A percentile compares a stretch with the other conserved stretches of the same genome.
These are phyloP conservation scores for Melocanna baccifera DNA, from an alignment of 176 grass and related monocot genomes.

Conservation along the genomic window DNA sequence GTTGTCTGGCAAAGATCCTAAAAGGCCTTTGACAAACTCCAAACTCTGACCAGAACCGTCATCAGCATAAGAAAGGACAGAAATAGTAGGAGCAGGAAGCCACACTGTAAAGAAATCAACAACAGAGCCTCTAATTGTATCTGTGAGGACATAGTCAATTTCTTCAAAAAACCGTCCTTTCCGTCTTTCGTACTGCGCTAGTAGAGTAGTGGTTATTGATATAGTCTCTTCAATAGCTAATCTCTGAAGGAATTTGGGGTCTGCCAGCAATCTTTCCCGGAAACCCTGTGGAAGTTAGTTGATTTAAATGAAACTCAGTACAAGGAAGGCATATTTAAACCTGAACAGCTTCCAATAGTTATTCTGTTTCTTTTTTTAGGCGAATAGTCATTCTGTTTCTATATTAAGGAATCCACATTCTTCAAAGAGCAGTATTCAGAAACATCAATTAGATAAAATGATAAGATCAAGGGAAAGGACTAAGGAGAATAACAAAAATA, in stretches of 20 bases:
- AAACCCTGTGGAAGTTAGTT: conserved; percentile 63
- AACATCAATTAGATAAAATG: conserved; percentile 10
- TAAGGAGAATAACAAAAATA: neutral
- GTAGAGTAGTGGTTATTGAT: conserved; percentile 86
- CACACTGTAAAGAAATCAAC: conserved; percentile 99
- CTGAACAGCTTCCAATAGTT: neutral
- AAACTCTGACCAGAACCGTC: conserved; percentile 68
- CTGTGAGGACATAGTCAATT: conserved; percentile 95
- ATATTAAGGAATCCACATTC: neutral
- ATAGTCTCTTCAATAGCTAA: conserved; percentile 94
- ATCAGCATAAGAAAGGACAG: conserved; percentile 76
- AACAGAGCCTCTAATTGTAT: conserved; percentile 90
- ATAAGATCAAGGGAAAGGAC: conserved; percentile 4
- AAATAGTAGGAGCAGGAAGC: conserved; percentile 97
- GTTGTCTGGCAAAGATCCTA: conserved; percentile 92
- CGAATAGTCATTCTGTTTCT: neutral
- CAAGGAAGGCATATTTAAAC: conserved; percentile 11
- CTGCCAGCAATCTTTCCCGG: conserved; percentile 90
- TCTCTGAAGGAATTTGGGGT: conserved; percentile 90
- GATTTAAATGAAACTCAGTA: neutral
- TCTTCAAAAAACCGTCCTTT: conserved; percentile 91
- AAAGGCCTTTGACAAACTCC: conserved; percentile 65
- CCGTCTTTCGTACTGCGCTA: conserved; percentile 89
- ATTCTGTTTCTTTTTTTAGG: neutral
- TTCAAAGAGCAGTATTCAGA: conserved; percentile 12